Evolutionary conservation across 2,329 filamentous ascomycete species (phyloP), one percentile per base, ranked within the genome.

Genomic region (Amylocarpus encephaloides): DNA sequence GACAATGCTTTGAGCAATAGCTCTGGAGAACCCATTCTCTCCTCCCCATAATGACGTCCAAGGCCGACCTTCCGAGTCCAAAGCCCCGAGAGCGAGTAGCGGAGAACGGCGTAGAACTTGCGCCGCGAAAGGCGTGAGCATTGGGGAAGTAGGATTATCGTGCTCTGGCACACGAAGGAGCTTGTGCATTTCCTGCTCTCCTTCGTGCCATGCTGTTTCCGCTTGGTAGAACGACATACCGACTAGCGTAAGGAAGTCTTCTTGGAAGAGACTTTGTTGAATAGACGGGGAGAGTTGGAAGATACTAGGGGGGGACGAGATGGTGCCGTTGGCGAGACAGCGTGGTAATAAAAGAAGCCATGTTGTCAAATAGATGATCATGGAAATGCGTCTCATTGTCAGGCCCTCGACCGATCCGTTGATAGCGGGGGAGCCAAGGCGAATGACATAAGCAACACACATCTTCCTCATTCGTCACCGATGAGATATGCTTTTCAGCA

Each of bases 21-120:
- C 76, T 43, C 76, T 72, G 0, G 81, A 79, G 58, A 92, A 86
- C 0, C 85, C 86, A 1, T 76, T 67, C 51, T 83, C 72, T 13
- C 88, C 88, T n/a, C 87, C 87, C 80, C 85, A 86, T 6, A 94
- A 55, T 0, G 85, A 85, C 13, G 84, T 85, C 88, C 88, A 94
- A 1, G 86, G 87, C 16, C 79, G 71, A 2, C 77, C 76, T 16
- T 80, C 62, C 2, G 69, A 66, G 61, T 93, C 88, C 1, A 91
- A 68, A 0, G 86, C 79, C 1, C 88, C 88, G 15, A 94, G 68
- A 0, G 86, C 87, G 12, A 93, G 71, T 6, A 93, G 72, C 1
- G 86, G 82, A 0, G 80, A 82, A 13, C 70, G 69, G 45, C 76
- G 72, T 2, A 90, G 73, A 54, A 86, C 76, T 54, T 74, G 70